A percentile compares a stretch with the other conserved stretches of the same genome.
Evolutionary conservation across 2,329 filamentous ascomycete genomes (phyloP).

Genomic region (Polytolypa hystricis): DNA sequence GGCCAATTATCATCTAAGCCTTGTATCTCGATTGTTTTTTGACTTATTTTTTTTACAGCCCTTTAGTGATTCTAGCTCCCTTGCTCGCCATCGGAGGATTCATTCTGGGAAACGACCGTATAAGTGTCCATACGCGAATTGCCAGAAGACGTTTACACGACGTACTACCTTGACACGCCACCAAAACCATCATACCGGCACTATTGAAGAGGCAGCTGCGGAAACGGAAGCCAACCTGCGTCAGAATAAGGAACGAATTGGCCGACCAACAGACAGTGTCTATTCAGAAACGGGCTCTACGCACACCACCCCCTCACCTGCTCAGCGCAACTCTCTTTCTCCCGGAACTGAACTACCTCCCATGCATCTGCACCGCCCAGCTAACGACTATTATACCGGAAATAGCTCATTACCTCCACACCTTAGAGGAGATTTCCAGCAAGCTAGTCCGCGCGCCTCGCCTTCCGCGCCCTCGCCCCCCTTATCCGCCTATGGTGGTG

Average conservation of each 20-base stretch:
- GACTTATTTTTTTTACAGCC: constrained; percentile 46
- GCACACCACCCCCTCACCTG: constrained; percentile 64
- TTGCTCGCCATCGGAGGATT: constrained; percentile 86
- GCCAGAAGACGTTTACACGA: constrained; percentile 95
- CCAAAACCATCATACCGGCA: constrained; percentile 91
- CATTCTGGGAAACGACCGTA: constrained; percentile 94
- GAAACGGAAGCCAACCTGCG: constrained; percentile 81
- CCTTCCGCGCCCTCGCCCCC: constrained; percentile 55
- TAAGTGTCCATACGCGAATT: constrained; percentile 94
- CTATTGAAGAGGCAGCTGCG: constrained; percentile 82
- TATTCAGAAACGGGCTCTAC: constrained; percentile 36
- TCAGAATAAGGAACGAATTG: constrained; percentile 30
- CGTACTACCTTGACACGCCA: constrained; percentile 90
- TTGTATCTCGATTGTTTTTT: neutral
- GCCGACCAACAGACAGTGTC: constrained; percentile 27
- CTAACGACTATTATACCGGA: constrained; percentile 65
- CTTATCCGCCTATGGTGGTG: constrained; percentile 46
- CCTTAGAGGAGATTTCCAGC: constrained; percentile 62
- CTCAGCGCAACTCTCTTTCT: constrained; percentile 71
- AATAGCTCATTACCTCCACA: constrained; percentile 73
- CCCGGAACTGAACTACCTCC: constrained; percentile 64
- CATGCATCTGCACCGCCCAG: constrained; percentile 56
- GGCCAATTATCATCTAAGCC: constrained; percentile 16
- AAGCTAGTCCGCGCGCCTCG: constrained; percentile 56
- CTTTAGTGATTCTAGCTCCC: constrained; percentile 90